Evolutionary conservation across 202 grass and related monocot genomes (phyloP).

Genomic region (Panicum hallii): DNA sequence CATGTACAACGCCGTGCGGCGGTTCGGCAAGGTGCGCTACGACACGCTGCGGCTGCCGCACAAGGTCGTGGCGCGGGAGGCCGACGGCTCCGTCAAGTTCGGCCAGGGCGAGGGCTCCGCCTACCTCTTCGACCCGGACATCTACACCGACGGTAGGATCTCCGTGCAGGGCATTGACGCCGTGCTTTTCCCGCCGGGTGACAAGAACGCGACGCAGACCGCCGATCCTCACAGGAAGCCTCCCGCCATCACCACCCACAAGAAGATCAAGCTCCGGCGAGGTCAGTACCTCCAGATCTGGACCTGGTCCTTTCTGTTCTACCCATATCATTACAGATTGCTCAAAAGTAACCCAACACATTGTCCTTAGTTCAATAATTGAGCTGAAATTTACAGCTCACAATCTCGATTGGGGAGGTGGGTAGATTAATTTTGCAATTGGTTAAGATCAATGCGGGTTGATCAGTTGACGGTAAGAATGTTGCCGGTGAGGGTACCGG

Average conservation of each 20-base stretch:
- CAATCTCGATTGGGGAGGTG: conserved; percentile 27
- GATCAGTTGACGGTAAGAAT: conserved; percentile 28
- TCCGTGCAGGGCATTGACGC: conserved; percentile 95
- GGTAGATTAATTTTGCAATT: conserved; percentile 28
- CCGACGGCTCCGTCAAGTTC: conserved; percentile 97
- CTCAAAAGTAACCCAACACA: not conserved
- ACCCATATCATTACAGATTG: conserved; percentile 2
- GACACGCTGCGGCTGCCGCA: conserved; percentile 90
- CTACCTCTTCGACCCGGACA: conserved; percentile 98
- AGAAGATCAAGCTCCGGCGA: conserved; percentile 79
- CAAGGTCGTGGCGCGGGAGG: conserved; percentile 88
- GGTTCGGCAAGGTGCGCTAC: conserved; percentile 89
- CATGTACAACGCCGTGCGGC: conserved; percentile 96
- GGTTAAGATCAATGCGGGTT: conserved; percentile 30
- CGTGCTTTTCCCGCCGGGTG: conserved; percentile 71
- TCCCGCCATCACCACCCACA: conserved; percentile 51
- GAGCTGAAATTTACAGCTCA: conserved; percentile 39
- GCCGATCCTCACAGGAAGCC: conserved; percentile 54
- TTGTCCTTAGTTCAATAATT: not conserved
- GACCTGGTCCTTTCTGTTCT: conserved; percentile 23
- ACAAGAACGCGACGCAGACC: conserved; percentile 38
- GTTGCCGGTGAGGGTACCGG: conserved; percentile 44
- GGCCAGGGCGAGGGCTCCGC: conserved; percentile 82
- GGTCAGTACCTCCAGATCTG: conserved; percentile 70
- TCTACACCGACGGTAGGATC: conserved; percentile 97